Conservation (phyloP, 148 eudicot species). For the Vaccinium corymbosum region DNA sequence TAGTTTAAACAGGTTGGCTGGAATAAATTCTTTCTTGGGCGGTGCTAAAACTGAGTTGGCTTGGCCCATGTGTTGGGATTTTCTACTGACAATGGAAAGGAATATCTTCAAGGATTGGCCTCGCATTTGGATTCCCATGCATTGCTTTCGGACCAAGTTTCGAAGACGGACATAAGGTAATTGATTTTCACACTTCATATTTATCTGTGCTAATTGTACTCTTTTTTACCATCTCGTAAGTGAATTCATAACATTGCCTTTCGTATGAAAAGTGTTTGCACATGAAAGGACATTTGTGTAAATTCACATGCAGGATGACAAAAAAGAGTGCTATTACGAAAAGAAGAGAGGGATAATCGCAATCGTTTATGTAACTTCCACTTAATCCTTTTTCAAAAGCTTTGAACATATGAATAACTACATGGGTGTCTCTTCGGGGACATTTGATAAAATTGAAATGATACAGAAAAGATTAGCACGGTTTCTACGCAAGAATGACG, state of each 20-base stretch:
- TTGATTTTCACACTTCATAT: neutral
- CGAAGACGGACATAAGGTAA: neutral
- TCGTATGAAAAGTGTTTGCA: too few species aligned
- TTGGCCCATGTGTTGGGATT: neutral
- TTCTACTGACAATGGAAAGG: neutral
- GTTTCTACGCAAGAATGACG: too few species aligned
- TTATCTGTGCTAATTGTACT: neutral
- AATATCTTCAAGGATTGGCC: neutral
- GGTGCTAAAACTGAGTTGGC: conserved; percentile 1
- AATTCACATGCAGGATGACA: too few species aligned
- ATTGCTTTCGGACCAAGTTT: neutral
- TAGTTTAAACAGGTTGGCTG: neutral
- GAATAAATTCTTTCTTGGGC: neutral
- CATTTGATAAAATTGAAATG: too few species aligned
- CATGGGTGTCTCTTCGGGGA: neutral
- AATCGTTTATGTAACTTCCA: neutral
- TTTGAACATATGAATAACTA: neutral
- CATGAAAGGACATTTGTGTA: too few species aligned
- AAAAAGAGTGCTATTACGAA: too few species aligned
- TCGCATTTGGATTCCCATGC: neutral
- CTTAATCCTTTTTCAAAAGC: neutral
- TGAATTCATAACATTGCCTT: too few species aligned
- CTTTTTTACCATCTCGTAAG: neutral
- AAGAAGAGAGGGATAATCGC: too few species aligned
- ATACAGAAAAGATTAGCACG: too few species aligned